phyloP scores from a whole-genome alignment of 2,329 filamentous ascomycete species.

The Neopestalotiopsis sp. region DNA sequence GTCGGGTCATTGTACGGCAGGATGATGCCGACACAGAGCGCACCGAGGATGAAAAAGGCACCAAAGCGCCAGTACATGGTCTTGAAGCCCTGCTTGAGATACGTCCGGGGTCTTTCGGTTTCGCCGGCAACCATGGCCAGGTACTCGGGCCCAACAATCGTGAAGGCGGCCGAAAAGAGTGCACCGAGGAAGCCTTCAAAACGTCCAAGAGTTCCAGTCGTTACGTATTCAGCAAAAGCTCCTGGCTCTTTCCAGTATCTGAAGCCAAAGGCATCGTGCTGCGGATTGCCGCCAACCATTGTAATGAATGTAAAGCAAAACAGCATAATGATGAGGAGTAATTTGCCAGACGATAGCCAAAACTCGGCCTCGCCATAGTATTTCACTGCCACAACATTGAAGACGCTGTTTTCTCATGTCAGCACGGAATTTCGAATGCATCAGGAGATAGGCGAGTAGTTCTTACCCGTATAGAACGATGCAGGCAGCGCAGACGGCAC shows the following conservation, averaged over 20 bases:
- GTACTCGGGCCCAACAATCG: slow-evolving; percentile 65
- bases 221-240: slow-evolving; percentile 65
- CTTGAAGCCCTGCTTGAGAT: slow-evolving; percentile 66
- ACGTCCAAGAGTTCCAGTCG: slow-evolving; percentile 65
- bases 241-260: slow-evolving; percentile 71
- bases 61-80: slow-evolving; percentile 68
- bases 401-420: neutral
- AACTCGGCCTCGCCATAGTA: slow-evolving; percentile 69
- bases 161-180: slow-evolving; percentile 56
- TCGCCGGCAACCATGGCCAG: slow-evolving; percentile 53
- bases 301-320: slow-evolving; percentile 80
- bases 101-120: slow-evolving; percentile 58
- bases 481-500: slow-evolving; percentile 51
- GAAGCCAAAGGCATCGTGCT: slow-evolving; percentile 72
- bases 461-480: slow-evolving; percentile 42
- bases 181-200: slow-evolving; percentile 70
- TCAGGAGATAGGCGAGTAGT: neutral
- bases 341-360: slow-evolving; percentile 67
- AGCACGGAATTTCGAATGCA: slow-evolving; percentile 9
- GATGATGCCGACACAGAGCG: slow-evolving; percentile 65
- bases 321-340: slow-evolving; percentile 69
- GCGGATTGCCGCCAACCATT: slow-evolving; percentile 79
- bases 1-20: slow-evolving; percentile 63
- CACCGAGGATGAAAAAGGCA: slow-evolving; percentile 68
- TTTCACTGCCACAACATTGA: slow-evolving; percentile 37